Conservation (phyloP, 2,329 filamentous ascomycete genomes). For the Rhexocercosporidium sp. region DNA sequence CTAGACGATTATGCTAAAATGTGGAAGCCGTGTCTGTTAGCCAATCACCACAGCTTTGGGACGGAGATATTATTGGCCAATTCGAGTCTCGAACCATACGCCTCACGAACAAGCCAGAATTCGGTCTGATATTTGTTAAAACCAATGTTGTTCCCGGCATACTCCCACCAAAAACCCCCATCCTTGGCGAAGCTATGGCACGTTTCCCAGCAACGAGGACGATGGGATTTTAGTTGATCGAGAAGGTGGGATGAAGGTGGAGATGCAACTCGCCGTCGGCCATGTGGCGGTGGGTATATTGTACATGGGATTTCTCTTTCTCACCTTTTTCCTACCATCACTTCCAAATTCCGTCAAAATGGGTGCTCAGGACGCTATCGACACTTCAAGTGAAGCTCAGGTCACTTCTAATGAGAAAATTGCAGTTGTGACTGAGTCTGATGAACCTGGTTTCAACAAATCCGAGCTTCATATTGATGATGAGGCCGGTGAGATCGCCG, state of each 20-base stretch:
- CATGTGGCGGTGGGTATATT: background rate
- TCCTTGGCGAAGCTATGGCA: background rate
- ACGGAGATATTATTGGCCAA: background rate
- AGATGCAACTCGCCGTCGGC: background rate
- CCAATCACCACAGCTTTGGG: background rate
- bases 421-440: conserved; percentile 1
- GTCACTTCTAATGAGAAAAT: conserved; percentile 22
- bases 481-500: conserved; percentile 44
- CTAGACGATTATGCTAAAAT: background rate
- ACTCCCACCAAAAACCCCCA: background rate
- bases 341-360: conserved; percentile 11
- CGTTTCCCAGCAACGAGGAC: background rate
- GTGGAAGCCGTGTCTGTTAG: background rate
- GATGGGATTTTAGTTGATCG: background rate
- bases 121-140: background rate
- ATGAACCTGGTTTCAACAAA: conserved; percentile 22
- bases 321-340: background rate
- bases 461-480: conserved; percentile 37
- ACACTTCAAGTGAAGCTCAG: background rate
- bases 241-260: background rate
- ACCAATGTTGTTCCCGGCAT: background rate
- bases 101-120: background rate
- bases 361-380: conserved; percentile 16
- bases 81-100: background rate
- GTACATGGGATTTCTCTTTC: background rate